Evolutionary conservation across 108 stramenopile species (phyloP), one percentile per base, ranked within the genome.

Genomic region (Chaetoceros tenuissimus): DNA sequence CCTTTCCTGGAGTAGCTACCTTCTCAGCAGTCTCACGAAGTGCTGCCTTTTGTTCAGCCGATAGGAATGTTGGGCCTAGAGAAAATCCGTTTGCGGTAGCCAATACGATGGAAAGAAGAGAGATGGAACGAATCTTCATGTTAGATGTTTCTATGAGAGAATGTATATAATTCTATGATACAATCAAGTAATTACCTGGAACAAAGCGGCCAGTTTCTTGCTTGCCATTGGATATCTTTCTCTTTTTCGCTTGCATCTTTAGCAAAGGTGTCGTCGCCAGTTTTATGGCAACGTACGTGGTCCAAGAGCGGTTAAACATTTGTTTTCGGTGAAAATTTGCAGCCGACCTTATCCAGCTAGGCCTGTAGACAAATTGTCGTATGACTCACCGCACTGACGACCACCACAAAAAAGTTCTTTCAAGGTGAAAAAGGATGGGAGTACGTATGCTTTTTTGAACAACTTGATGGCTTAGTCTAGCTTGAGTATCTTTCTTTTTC

Each of bases 1-100:
- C 78, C 30, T 75, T 75, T 16, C 78, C 78, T 28, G 52, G 58
- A 13, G 74, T 74, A 16, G 71, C 71, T 3, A 79, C 48, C 2
- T 48, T 51, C 13, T 25, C 49, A 17, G 73, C 73, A 2, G 74
- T 79, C 20, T 63, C 67, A 43, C 71, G 73, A 34, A 78, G 43
- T 1, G 69, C 76, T 3, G 68, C 69, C 59, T 71, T 77, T 55
- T 77, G 52, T 19, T 52, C 65, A 16, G 60, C 64, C 13, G 60
- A 56, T 17, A 77, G 62, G 25, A 67, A 71, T 10, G 72, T 66
- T 22, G 61, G 63, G 8, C 76, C 76, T 3, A 77, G 62, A 22
- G 75, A 57, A 28, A 75, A 75, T 21, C 44, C 60, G 21, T 40
- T 13, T 5, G 13, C 34, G 34, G 34, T 13, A 40, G 34, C 13